These are phyloP conservation scores for Fusarium tanahbumbuense DNA, from an alignment of 2,329 filamentous ascomycete genomes.

Conservation along the genomic window DNA sequence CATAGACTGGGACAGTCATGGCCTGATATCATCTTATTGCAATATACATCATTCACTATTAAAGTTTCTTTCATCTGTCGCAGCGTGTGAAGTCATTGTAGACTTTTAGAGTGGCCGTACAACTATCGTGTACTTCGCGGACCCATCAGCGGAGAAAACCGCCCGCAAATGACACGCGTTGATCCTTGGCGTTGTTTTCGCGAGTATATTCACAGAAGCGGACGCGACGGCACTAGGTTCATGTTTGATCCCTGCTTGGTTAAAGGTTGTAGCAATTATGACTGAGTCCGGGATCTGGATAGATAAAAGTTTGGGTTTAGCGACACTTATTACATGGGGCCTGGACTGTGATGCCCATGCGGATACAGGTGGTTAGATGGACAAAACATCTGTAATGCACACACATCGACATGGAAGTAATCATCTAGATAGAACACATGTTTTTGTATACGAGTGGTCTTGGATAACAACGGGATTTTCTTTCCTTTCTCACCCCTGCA, in stretches of 20 bases:
- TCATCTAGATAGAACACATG: background rate
- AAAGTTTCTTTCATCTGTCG: background rate
- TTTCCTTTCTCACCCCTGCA: background rate
- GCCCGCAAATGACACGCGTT: conserved; percentile 13
- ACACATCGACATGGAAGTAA: background rate
- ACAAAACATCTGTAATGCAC: background rate
- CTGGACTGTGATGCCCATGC: background rate
- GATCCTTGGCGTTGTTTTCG: conserved; percentile 19
- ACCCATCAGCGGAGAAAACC: background rate
- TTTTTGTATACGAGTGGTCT: background rate
- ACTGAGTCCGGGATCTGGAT: background rate
- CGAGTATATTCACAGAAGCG: background rate
- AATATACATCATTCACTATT: conserved; percentile 19
- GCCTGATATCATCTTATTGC: conserved; percentile 39
- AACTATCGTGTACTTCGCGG: background rate
- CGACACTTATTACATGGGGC: background rate
- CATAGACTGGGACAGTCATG: conserved; percentile 40
- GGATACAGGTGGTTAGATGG: background rate
- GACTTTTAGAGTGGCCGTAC: background rate
- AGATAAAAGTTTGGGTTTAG: background rate
- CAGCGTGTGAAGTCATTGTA: background rate
- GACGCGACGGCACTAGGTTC: conserved; percentile 10
- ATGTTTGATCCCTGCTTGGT: background rate
- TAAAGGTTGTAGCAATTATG: background rate
- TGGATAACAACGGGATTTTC: background rate